A percentile compares a stretch with the other conserved stretches of the same genome.
phyloP scores from a whole-genome alignment of 2,329 filamentous ascomycete species.

The Epichloe coenophiala region DNA sequence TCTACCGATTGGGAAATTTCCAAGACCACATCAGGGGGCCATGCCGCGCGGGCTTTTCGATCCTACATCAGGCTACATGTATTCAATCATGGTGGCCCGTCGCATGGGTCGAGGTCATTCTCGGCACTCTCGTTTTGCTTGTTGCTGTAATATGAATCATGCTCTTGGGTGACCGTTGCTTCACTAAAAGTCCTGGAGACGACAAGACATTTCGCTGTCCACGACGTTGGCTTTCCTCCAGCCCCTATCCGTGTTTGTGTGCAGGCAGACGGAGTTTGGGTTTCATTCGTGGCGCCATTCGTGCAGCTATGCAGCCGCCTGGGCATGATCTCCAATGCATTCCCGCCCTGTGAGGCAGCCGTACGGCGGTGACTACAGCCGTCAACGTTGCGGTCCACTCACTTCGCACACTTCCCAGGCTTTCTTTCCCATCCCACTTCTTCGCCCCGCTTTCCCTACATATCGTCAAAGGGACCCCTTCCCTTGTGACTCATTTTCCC shows the following conservation, averaged over 20 bases:
- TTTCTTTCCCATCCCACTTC: not conserved
- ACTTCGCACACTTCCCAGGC: not conserved
- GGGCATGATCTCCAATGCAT: not conserved
- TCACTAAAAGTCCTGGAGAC: too few species aligned
- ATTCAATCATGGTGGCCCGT: too few species aligned
- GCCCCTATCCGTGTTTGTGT: too few species aligned
- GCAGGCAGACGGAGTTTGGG: not conserved
- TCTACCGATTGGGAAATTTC: not conserved
- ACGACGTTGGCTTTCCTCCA: too few species aligned
- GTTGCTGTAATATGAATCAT: too few species aligned
- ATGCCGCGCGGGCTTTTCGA: too few species aligned
- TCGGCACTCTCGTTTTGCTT: too few species aligned
- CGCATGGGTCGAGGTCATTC: too few species aligned
- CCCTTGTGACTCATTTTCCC: not conserved
- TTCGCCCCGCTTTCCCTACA: constrained; percentile 3
- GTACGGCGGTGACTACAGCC: not conserved
- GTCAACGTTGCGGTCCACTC: not conserved
- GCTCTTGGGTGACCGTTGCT: too few species aligned
- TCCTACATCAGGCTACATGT: too few species aligned
- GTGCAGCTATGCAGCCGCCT: not conserved
- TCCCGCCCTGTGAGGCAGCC: not conserved
- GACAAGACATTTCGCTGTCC: too few species aligned
- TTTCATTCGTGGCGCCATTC: not conserved
- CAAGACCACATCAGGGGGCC: not conserved
- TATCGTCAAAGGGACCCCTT: constrained; percentile 1